Percentiles rank a stretch among this genome's conserved stretches.
Conservation (phyloP, 805 yeast species). For the Yamadazyma sp. region DNA sequence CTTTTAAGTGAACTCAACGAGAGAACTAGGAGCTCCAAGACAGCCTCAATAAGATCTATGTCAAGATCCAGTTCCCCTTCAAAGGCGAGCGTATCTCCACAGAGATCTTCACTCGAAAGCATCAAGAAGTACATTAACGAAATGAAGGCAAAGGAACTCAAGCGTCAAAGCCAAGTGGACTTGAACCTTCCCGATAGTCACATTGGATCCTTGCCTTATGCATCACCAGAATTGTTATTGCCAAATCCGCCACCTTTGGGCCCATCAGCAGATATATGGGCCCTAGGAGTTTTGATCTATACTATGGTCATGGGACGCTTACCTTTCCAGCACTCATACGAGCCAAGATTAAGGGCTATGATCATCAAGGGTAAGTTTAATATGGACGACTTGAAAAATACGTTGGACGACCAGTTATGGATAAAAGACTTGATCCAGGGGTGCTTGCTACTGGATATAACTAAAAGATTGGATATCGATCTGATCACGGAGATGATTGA, state of each 20-base stretch:
- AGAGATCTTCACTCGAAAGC: conserved; percentile 13
- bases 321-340: conserved; percentile 84
- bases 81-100: conserved; percentile 1
- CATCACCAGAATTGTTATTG: conserved; percentile 79
- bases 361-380: conserved; percentile 69
- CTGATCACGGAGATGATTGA: conserved; percentile 8
- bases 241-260: conserved; percentile 63
- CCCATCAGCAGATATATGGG: conserved; percentile 85
- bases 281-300: conserved; percentile 76
- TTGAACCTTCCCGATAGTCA: conserved; percentile 58
- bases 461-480: conserved; percentile 52
- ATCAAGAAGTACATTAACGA: conserved; percentile 16
- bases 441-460: conserved; percentile 52
- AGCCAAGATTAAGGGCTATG: conserved; percentile 72
- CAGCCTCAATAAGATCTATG: conserved; percentile 12
- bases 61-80: conserved; percentile 17
- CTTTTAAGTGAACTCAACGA: conserved; percentile 14
- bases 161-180: conserved; percentile 26
- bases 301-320: conserved; percentile 71
- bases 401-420: conserved; percentile 25
- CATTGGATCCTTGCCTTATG: conserved; percentile 90
- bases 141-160: conserved; percentile 16
- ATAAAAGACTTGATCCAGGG: conserved; percentile 44
- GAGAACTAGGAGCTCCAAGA: conserved; percentile 7
- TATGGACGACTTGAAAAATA: conserved; percentile 32